Base-by-base conservation (phyloP, 768 basidiomycete species). In the Agaricus blazei region DNA sequence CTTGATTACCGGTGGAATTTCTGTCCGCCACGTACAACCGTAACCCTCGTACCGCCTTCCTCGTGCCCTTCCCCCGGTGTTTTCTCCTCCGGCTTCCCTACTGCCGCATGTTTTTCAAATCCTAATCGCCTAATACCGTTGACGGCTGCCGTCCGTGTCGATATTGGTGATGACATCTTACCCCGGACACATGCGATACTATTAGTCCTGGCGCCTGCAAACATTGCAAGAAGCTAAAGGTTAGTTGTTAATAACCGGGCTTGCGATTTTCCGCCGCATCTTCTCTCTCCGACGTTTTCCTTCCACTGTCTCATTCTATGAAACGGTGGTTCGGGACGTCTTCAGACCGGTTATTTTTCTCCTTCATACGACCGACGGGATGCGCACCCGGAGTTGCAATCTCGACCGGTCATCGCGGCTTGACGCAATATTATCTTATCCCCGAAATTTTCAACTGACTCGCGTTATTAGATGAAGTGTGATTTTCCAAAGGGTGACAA, bases 161-260 rank as follows among this genome's bases (percentile, higher is more conserved):
- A 11, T 34, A 34, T 36, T 27, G 19, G 44, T 43, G 26, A 45
- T 49, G 47, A n/a, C 47, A 23, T 43, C n/a, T 31, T n/a, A 19
- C 8, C 14, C 44, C 38, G 50, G 49, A 14, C 37, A 43, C 34
- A 52, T 57, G 55, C 29, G 48, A 55, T 31, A 9, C 37, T 51
- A 48, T 19, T 67, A 92, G 89, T 42, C 84, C 85, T 59, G 88
- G 90, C 55, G 90, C 90, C 42, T 93, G 90, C 69, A 87, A 80
- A 3, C 83, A 92, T 64, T 93, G 90, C 79, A 93, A 91, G 69
- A 87, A 84, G 65, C 82, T 92, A 63, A 93, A 93, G 85, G 88
- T 87, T 70, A 56, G 82, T 72, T 41, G 29, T 61, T 48, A 34
- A 26, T 46, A 14, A 46, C 49, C 36, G 51, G 52, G 29, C 29